phyloP scores from a whole-genome alignment of 2,329 filamentous ascomycete species.

The Clarireedia monteithiana region DNA sequence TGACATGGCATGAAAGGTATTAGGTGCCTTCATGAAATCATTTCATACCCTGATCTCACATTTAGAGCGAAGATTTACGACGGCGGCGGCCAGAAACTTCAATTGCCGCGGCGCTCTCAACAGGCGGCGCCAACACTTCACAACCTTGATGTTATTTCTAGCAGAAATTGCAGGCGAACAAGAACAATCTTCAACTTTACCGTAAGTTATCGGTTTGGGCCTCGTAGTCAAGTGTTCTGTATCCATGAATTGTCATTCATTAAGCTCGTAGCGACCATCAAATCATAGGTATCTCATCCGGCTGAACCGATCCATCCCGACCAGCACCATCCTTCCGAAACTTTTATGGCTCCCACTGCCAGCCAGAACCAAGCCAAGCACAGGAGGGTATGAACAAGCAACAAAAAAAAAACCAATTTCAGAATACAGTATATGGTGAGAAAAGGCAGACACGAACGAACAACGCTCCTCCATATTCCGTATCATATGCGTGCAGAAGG shows the following conservation, averaged over 20 bases:
- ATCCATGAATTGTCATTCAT: constrained; percentile 4
- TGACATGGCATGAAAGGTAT: no score
- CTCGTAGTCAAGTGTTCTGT: neutral
- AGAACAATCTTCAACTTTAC: no score
- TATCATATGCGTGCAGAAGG: constrained; percentile 2
- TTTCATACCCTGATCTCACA: no score
- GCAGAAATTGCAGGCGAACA: no score
- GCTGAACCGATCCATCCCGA: constrained; percentile 1
- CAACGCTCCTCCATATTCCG: constrained; percentile 5
- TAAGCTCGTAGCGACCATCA: constrained; percentile 6
- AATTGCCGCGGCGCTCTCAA: no score
- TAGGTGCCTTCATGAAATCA: no score
- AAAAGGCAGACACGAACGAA: constrained; percentile 1
- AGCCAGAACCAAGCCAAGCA: neutral
- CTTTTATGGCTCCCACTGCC: neutral
- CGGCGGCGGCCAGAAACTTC: no score
- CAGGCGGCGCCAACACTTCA: no score
- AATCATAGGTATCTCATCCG: neutral
- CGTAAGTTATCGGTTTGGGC: neutral
- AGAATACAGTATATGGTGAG: neutral
- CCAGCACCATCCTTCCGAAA: constrained; percentile 3
- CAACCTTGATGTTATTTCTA: no score
- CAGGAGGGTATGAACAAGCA: constrained; percentile 8
- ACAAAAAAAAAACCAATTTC: constrained; percentile 5
- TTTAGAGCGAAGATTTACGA: no score